Conservation (phyloP, 495 filamentous ascomycete genomes). For the Podospora sp. region DNA sequence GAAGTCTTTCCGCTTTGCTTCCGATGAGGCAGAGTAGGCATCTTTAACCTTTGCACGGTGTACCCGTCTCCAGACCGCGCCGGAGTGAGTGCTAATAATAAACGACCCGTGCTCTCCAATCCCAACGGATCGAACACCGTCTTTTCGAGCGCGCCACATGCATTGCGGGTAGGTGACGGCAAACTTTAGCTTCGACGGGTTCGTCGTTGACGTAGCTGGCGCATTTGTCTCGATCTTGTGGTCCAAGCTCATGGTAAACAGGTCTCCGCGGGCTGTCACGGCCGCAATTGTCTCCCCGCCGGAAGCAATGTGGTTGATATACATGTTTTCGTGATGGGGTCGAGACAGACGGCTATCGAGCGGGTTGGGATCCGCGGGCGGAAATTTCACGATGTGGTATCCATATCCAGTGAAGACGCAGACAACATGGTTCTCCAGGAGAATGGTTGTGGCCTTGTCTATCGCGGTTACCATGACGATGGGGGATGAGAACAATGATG, state of each 20-base stretch:
- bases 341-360: constrained; percentile 63
- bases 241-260: constrained; percentile 78
- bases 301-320: constrained; percentile 72
- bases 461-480: constrained; percentile 85
- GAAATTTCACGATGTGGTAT: constrained; percentile 82
- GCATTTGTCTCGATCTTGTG: constrained; percentile 62
- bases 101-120: constrained; percentile 93
- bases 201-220: constrained; percentile 75
- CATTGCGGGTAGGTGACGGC: constrained; percentile 73
- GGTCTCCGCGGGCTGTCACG: constrained; percentile 77
- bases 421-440: constrained; percentile 85
- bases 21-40: constrained; percentile 53
- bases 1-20: constrained; percentile 74
- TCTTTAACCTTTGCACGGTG: constrained; percentile 81
- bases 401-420: constrained; percentile 94
- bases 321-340: constrained; percentile 69
- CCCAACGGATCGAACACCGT: constrained; percentile 77
- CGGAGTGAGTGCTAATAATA: constrained; percentile 88
- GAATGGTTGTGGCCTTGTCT: constrained; percentile 81
- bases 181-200: constrained; percentile 80
- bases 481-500: constrained; percentile 75
- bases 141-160: constrained; percentile 89
- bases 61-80: constrained; percentile 86
- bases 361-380: constrained; percentile 66
- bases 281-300: constrained; percentile 91